Evolutionary conservation across 2,329 filamentous ascomycete genomes (phyloP), one percentile per base, ranked within the genome.

Genomic region (Nemania bipapillata): DNA sequence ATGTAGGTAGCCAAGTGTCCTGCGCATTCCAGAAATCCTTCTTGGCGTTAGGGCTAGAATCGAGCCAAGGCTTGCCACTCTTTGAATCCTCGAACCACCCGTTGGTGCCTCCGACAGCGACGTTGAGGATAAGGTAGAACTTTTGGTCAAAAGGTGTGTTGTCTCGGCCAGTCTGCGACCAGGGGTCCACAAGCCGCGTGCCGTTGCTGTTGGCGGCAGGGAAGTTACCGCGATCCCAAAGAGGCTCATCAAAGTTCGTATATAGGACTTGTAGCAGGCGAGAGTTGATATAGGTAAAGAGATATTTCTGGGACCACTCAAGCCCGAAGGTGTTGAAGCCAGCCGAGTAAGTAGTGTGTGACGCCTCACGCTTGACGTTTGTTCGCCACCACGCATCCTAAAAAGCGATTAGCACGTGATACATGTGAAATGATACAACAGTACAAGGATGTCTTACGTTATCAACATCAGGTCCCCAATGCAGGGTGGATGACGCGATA

Each of bases 281-380:
- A 53, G 87, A 91, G 84, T 96, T 91, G 82, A 96, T 86, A 78
- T 94, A 96, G 26, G 92, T 94, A 83, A 95, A 96, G 68, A 96
- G 83, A 79, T 96, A 96, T 80, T 94, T 95, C 74, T 95, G 87
- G 59, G 89, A 93, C 93, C 93, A 96, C 80, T 96, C 93, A 2
- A 96, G 80, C 15, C 93, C 93, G 75, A 90, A 96, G 0, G 87
- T 93, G 82, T 96, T 92, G 82, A 89, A 93, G 26, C 81, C 86
- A 0, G 83, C 81, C 35, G 89, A 80, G 79, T 91, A 96, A 0
- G 91, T 92, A 4, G 90, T 92, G 81, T 93, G 92, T 32, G 93
- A 84, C 11, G 92, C 90, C 70, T 86, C 82, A 62, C 89, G 88
- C 84, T 94, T 95, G 77, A 90, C 89, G 79, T 94, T 94, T 70